A percentile compares a stretch with the other conserved stretches of the same genome.
phyloP scores from a whole-genome alignment of 257 asterid species.

The Solanum pennellii region DNA sequence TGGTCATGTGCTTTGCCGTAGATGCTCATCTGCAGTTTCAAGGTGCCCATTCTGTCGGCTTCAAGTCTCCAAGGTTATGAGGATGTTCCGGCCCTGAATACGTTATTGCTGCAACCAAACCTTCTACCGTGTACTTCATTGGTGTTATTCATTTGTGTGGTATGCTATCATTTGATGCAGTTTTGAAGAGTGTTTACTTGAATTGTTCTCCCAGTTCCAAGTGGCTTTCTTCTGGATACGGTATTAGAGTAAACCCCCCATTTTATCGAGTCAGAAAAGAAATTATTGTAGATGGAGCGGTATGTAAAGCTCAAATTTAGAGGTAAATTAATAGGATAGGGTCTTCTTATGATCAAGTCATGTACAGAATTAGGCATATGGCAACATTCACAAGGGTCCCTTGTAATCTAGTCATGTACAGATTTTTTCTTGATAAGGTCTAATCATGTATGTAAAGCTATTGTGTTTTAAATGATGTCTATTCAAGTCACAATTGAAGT shows the following conservation, averaged over 20 bases:
- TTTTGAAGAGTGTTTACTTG: not conserved
- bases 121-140: not conserved
- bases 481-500: not conserved
- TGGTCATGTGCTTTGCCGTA: slow-evolving; percentile 81
- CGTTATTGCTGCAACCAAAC: not conserved
- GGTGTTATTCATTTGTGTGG: not conserved
- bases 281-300: not conserved
- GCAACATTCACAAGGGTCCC: not conserved
- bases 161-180: not conserved
- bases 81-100: slow-evolving; percentile 73
- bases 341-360: not conserved
- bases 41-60: slow-evolving; percentile 92
- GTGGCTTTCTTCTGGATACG: not conserved
- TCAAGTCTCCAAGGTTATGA: slow-evolving; percentile 64
- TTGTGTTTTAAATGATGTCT: not conserved
- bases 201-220: not conserved
- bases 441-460: not conserved
- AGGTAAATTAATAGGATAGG: not conserved
- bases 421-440: not conserved
- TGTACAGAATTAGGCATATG: not conserved
- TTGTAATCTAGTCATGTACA: not conserved
- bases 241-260: not conserved
- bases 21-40: slow-evolving; percentile 89
- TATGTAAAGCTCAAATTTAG: not conserved
- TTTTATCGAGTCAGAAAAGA: not conserved